Evolutionary conservation across 805 yeast genomes (phyloP).

Genomic region (Yamadazyma olivae): DNA sequence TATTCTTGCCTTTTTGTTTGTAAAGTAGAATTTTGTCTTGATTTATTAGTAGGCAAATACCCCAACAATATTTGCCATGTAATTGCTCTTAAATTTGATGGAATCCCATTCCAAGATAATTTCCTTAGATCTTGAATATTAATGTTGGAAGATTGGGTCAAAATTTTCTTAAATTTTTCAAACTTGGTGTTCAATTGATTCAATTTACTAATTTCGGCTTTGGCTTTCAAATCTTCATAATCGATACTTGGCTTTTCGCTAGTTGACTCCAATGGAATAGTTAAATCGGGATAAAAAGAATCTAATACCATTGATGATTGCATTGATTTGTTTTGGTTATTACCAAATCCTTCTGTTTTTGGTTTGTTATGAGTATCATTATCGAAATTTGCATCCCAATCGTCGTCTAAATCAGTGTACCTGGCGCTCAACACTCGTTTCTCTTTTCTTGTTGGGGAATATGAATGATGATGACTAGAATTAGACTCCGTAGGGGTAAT

Average conservation of each 20-base stretch:
- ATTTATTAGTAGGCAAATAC: conserved; percentile 81
- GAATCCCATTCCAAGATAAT: conserved; percentile 93
- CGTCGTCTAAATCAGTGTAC: conserved; percentile 79
- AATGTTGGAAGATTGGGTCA: conserved; percentile 49
- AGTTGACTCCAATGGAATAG: conserved; percentile 16
- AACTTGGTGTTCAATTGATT: conserved; percentile 62
- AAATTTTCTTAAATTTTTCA: conserved; percentile 60
- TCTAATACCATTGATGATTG: conserved; percentile 31
- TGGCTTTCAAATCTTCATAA: conserved; percentile 36
- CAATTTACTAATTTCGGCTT: conserved; percentile 51
- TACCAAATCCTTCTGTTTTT: conserved; percentile 10
- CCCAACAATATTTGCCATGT: conserved; percentile 91
- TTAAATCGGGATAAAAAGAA: conserved; percentile 36
- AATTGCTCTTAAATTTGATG: conserved; percentile 71
- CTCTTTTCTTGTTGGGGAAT: conserved; percentile 2
- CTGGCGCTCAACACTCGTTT: conserved; percentile 15
- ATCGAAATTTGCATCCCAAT: conserved; percentile 79
- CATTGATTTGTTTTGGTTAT: conserved; percentile 8
- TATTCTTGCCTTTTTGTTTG: conserved; percentile 85
- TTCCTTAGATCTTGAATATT: conserved; percentile 69
- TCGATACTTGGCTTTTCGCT: conserved; percentile 28
- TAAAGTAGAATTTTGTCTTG: conserved; percentile 67
- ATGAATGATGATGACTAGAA: background rate
- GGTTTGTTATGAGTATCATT: background rate
- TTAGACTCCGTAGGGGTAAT: conserved; percentile 10